Percentiles rank a stretch among this genome's conserved stretches.
Conservation (phyloP, 1,284 basidiomycete genomes). For the Trametes pubescens region DNA sequence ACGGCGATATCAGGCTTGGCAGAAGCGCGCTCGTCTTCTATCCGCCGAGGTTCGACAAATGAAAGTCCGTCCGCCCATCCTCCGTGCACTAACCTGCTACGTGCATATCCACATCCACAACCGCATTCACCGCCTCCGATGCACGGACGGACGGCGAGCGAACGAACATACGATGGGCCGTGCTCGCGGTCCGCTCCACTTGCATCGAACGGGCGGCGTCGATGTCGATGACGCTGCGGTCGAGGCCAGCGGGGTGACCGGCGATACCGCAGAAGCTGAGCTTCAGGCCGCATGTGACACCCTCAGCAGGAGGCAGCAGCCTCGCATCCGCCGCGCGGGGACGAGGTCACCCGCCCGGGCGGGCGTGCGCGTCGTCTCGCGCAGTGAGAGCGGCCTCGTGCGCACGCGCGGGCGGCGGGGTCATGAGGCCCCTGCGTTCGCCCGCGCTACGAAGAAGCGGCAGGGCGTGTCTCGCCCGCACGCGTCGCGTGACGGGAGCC, state of each 20-base stretch:
- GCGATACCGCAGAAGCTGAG: conserved; percentile 17
- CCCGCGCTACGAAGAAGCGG: conserved; percentile 25
- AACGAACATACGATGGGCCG: too few relatives aligned
- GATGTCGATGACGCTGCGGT: background rate
- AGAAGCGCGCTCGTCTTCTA: conserved; percentile 31
- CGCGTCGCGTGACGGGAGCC: conserved; percentile 25
- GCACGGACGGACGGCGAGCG: background rate
- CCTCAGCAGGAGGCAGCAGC: background rate
- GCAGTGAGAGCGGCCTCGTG: conserved; percentile 22
- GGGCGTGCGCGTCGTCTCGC: conserved; percentile 4
- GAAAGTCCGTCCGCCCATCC: conserved; percentile 28
- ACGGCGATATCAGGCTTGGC: conserved; percentile 33
- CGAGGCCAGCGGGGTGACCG: conserved; percentile 6
- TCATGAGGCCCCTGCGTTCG: conserved; percentile 24
- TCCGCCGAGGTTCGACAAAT: conserved; percentile 36
- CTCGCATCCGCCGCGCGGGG: conserved; percentile 2
- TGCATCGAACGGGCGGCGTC: background rate
- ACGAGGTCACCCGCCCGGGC: background rate
- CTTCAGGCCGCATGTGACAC: conserved; percentile 26
- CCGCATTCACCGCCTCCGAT: conserved; percentile 1
- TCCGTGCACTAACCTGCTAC: background rate
- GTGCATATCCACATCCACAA: background rate
- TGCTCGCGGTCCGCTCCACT: background rate
- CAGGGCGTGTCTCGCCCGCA: conserved; percentile 17
- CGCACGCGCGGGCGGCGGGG: conserved; percentile 15